Evolutionary conservation across 2,329 filamentous ascomycete genomes (phyloP).

Genomic region (Xylaria sp.): DNA sequence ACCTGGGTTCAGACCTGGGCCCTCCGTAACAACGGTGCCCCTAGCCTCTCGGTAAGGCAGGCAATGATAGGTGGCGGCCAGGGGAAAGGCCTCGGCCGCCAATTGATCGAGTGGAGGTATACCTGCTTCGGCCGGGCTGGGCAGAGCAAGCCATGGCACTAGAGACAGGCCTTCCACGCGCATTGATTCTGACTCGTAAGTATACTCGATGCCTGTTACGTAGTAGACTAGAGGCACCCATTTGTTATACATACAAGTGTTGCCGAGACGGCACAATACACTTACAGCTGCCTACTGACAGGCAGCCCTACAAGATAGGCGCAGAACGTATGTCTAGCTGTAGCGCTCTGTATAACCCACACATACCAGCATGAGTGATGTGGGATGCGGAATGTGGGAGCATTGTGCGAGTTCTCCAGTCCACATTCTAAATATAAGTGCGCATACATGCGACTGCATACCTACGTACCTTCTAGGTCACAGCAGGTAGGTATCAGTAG

Average conservation of each 20-base stretch:
- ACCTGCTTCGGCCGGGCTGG: not conserved
- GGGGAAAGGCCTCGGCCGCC: not conserved
- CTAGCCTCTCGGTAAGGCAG: not conserved
- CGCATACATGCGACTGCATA: not conserved
- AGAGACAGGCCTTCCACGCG: not conserved
- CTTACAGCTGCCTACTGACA: not conserved
- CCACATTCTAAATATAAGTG: slow-evolving; percentile 17
- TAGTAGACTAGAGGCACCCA: too few species aligned
- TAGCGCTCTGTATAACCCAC: too few species aligned
- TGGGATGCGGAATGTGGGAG: too few species aligned
- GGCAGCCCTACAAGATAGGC: not conserved
- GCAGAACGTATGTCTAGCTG: too few species aligned
- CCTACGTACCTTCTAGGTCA: too few species aligned
- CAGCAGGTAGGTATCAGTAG: too few species aligned
- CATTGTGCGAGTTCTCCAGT: not conserved
- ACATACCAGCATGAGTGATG: too few species aligned
- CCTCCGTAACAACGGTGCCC: not conserved
- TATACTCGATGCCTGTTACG: not conserved
- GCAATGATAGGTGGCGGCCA: not conserved
- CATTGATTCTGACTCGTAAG: not conserved
- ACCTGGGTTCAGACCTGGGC: not conserved
- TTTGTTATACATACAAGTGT: not conserved
- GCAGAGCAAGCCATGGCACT: not conserved
- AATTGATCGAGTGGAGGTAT: not conserved
- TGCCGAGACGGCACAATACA: not conserved